Base-by-base conservation (phyloP, 345 rosid species). In the Acer yangbiense region DNA sequence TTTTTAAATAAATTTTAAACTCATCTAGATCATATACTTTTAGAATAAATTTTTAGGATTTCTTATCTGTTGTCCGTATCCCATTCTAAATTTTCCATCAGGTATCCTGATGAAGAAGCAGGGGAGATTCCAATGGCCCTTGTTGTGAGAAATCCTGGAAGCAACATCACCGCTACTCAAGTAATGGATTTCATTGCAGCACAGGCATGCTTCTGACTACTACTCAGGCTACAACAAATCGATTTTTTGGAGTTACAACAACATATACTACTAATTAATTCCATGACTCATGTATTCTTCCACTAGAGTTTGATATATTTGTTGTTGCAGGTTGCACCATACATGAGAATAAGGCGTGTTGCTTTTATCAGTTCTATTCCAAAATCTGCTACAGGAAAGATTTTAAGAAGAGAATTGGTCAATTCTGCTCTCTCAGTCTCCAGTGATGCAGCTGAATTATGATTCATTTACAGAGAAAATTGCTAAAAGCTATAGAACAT, bases 101-200 rank as follows among this genome's bases (percentile, higher is more conserved):
- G 98, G 80, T 93, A 89, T 63, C 97, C 99, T 12, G 99, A 96
- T 78, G 97, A 91, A n/a, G n/a, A n/a, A n/a, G n/a, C n/a, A n/a
- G n/a, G n/a, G n/a, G n/a, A 90, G 84, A 91, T 96, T 72, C 99
- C 99, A 25, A 96, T 96, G 97, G 99, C 97, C 17, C 92, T 79
- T 81, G 85, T 96, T 71, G 99, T 96, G 85, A 93, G 97, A 74
- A 94, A 87, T 81, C 88, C 90, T 39, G 97, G 94, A 76, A 86
- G 86, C 78, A 83, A 75, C 55, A 74, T 92, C 75, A 86, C 83
- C 3, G 95, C 80, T n/a, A 87, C 88, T 58, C 84, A 91, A 81
- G 67, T 91, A 65, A 78, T 92, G 88, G 97, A 94, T 75, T 92
- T 82, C 57, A 78, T 94, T 8, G 92, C 95, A 23, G 88, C 84